These are phyloP conservation scores for Cucumis melo DNA, from an alignment of 306 rosid genomes.

Conservation along the genomic window DNA sequence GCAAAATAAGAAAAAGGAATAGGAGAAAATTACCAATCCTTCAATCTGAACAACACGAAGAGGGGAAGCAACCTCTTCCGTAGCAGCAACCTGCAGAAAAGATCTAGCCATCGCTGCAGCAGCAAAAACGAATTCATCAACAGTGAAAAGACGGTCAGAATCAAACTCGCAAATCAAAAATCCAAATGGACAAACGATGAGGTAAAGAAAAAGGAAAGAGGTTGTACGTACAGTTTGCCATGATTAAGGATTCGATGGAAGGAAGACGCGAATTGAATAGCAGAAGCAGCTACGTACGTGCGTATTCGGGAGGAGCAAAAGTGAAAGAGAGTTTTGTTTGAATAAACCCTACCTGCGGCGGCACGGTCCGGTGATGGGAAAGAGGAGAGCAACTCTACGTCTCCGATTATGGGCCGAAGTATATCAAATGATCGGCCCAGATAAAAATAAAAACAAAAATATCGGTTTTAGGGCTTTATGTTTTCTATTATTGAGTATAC, in stretches of 20 bases:
- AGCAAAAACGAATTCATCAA: background rate
- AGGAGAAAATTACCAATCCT: conserved; percentile 48
- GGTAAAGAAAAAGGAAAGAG: background rate
- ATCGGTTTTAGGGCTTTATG: too few relatives aligned
- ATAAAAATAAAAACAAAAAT: too few relatives aligned
- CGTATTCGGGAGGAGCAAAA: background rate
- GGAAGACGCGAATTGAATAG: background rate
- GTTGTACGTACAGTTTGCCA: background rate
- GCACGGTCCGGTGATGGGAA: background rate
- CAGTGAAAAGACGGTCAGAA: background rate
- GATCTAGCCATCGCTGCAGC: conserved; percentile 57
- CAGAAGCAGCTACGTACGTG: background rate
- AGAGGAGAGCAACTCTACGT: background rate
- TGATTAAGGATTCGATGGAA: background rate
- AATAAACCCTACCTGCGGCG: conserved; percentile 5
- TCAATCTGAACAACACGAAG: conserved; percentile 92
- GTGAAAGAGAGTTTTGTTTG: background rate
- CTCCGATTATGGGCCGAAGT: background rate
- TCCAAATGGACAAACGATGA: background rate
- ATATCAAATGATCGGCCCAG: too few relatives aligned
- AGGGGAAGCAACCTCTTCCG: conserved; percentile 81
- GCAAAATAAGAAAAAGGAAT: background rate
- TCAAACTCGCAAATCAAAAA: background rate
- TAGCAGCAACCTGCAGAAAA: conserved; percentile 76
- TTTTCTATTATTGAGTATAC: too few relatives aligned